These are phyloP conservation scores for Pythium oligandrum DNA, from an alignment of 352 stramenopile species.

Conservation along the genomic window DNA sequence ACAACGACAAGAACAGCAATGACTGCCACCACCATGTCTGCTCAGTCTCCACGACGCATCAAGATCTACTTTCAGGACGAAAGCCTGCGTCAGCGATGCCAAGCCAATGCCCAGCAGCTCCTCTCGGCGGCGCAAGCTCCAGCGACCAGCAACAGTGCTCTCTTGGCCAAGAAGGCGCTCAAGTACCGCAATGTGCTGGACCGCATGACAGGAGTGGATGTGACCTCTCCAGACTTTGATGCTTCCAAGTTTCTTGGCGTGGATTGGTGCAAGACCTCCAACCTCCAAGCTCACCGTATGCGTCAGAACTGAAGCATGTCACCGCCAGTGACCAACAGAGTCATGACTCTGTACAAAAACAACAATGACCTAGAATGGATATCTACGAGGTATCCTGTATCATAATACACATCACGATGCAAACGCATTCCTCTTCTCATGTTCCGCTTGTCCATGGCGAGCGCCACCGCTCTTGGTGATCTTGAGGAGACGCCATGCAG, in stretches of 20 bases:
- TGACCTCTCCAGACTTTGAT: constrained; percentile 41
- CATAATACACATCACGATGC: too few species aligned
- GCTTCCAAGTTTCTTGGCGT: constrained; percentile 48
- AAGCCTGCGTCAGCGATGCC: constrained; percentile 5
- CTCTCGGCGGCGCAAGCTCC: not conserved
- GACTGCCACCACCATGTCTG: not conserved
- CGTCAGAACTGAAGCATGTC: not conserved
- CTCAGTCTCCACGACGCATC: constrained; percentile 1
- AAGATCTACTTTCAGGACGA: constrained; percentile 18
- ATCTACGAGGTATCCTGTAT: too few species aligned
- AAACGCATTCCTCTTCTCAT: too few species aligned
- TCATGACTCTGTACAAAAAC: too few species aligned
- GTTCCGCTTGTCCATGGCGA: too few species aligned
- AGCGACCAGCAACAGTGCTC: constrained; percentile 1
- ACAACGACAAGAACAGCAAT: too few species aligned
- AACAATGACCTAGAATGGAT: too few species aligned
- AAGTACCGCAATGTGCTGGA: constrained; percentile 21
- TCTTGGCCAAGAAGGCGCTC: constrained; percentile 18
- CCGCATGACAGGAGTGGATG: constrained; percentile 14
- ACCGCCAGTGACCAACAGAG: too few species aligned
- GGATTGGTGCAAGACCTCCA: constrained; percentile 26
- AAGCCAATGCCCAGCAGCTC: not conserved
- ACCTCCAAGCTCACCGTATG: constrained; percentile 1
- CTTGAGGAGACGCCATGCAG: too few species aligned
- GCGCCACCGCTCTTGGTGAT: too few species aligned